Evolutionary conservation across 441 rosid genomes (phyloP), one percentile per base, ranked within the genome.

Genomic region (Corymbia citriodora): DNA sequence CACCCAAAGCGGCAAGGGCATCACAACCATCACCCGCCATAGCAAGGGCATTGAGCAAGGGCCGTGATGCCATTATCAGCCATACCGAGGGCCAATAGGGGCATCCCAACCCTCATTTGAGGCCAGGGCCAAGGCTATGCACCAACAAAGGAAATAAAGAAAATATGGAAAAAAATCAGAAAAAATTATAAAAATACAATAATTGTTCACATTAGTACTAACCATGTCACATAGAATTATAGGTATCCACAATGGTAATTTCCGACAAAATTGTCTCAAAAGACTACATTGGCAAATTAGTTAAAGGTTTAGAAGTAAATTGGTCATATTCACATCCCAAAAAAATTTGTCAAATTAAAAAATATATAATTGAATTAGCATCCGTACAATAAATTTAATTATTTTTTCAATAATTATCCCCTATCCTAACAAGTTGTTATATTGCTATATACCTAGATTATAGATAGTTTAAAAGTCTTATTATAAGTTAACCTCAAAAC

Each of bases 221-320:
- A 31, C 0, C 23, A 0, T 40, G 29, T 23, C 16, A 74, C 0
- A 1, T 74, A 19, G 0, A 6, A 40, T 7, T 3, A 40, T 5
- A 0, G 7, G 0, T 10, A 2, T 74, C 10, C 0, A 21, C 8
- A 0, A 40, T 4, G 21, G 0, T 0, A 1, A 74, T 74, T 40
- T 74, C 1, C 2, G 4, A 74, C 2, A 1, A 74, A 21, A 23
- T 40, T 74, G 10, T 2, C 52, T 0, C 0, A 1, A 74, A 7
- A 40, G 1, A 21, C 1, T 40, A 1, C 5, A 72, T 19, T 11
- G 0, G 14, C 29, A 74, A 0, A 21, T 40, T 2, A 0, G 4
- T 6, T 4, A 36, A 36, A 72, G 11, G 4, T 36, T 72, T 10
- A 72, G 5, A 7, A 72, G 2, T 72, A 36, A 36, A 36, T 3